Evolutionary conservation across 768 basidiomycete species (phyloP), one percentile per base, ranked within the genome.

Genomic region (Cubamyces sp.): DNA sequence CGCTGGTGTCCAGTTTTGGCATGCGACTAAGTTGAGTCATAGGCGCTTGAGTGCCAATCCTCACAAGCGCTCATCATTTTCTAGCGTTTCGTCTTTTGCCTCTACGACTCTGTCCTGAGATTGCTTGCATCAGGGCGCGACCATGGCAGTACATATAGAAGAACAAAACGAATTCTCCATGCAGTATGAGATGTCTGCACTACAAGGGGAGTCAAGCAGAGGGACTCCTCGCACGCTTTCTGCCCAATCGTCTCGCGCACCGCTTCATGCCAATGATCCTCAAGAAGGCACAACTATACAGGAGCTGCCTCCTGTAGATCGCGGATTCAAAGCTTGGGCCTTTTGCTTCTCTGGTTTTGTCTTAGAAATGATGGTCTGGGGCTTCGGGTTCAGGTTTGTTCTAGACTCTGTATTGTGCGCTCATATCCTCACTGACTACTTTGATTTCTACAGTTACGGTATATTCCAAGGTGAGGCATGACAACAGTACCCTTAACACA

Each of bases 351-450:
- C 60, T 2, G 61, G 39, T 1, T 68, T 71, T 45, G 40, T 67
- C 2, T 23, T 70, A 7, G 68, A 69, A 48, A 66, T 59, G 51
- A 59, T 67, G 63, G 54, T 69, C 1, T 72, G 68, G 69, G 69
- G 67, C 1, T 68, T 70, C 21, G 57, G 52, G 16, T 72, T 66
- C 47, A 68, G 67, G 68, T 72, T n/a, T 2, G 63, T 55, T 18
- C 15, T 12, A 1, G 11, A 16, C 6, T 40, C 21, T n/a, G 4
- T 18, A 2, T 48, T 15, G 0, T 6, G 28, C 18, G 5, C 37
- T 39, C 19, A 4, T 2, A 28, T 7, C 5, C 48, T 21, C 15
- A 14, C 46, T 55, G 49, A 61, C 34, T 12, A 18, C 3, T 14
- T 49, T 16, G 14, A 52, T 39, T 14, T 37, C n/a, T 30, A 7